These are phyloP conservation scores for Rhododendron griersonianum DNA, from an alignment of 148 eudicot species.

Conservation along the genomic window DNA sequence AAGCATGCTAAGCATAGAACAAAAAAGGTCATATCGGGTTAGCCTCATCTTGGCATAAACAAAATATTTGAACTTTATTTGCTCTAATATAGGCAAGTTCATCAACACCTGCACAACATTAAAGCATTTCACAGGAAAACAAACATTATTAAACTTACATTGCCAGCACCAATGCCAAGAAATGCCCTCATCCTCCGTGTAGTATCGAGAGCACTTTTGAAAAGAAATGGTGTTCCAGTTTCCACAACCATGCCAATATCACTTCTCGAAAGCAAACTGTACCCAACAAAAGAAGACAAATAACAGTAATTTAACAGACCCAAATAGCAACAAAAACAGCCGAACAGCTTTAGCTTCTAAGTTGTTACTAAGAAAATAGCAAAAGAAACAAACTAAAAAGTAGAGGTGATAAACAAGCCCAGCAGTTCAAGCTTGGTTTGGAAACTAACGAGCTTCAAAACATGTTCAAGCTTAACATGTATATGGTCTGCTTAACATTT, in stretches of 20 bases:
- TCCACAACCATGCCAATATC: slow-evolving; percentile 54
- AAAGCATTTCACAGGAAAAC: background rate
- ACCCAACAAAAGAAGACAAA: slow-evolving; percentile 5
- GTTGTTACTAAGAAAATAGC: background rate
- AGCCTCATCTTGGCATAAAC: background rate
- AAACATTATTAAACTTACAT: slow-evolving; percentile 30
- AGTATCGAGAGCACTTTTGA: slow-evolving; percentile 44
- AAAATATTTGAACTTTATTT: background rate
- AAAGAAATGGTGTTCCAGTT: slow-evolving; percentile 63
- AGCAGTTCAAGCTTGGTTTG: background rate
- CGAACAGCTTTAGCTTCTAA: background rate
- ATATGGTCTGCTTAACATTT: background rate
- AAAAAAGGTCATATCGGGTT: background rate
- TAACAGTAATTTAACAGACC: background rate
- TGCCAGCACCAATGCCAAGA: slow-evolving; percentile 24
- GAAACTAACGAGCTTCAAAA: background rate
- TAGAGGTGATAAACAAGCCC: no score
- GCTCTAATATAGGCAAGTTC: background rate
- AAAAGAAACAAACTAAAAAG: background rate
- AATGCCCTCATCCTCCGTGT: slow-evolving; percentile 65
- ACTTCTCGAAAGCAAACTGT: slow-evolving; percentile 63
- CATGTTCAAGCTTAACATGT: background rate
- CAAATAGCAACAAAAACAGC: background rate
- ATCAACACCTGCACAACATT: background rate
- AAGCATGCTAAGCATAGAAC: no score